Evolutionary conservation across 805 yeast species (phyloP), one percentile per base, ranked within the genome.

Genomic region (Saturnispora silvae): DNA sequence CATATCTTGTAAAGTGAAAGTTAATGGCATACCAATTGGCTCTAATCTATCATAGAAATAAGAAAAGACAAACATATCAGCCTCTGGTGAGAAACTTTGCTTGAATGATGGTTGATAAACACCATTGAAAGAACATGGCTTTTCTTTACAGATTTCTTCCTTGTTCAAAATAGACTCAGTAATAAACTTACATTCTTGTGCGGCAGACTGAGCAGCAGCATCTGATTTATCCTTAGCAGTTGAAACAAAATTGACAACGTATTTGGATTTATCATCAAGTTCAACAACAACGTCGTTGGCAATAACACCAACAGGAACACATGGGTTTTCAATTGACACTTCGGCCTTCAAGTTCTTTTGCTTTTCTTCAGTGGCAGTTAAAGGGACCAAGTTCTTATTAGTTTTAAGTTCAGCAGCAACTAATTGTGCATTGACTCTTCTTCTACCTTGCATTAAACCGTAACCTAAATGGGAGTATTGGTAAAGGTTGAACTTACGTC

Each of bases 51-150:
- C 99, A 63, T 85, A 94, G 64, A 92, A 92, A 68, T 76, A 92
- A 9, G 97, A 89, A 63, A 94, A 86, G 30, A 92, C 76, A 60
- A 67, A 92, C 72, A 92, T 69, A 53, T 92, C 97, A 28, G 77
- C 71, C 23, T 73, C 59, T 38, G 65, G 65, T 37, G 75, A 70
- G 70, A 92, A 92, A 13, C 94, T 77, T 44, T 69, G 73, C 31
- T 75, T 75, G 51, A 92, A 66, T 4, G 94, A 81, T 7, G 99
- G 99, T 65, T 92, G 98, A 60, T 94, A 94, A 35, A 86, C 81
- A 54, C 99, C 98, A 55, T 89, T 85, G 71, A 92, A 92, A 2
- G 96, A 83, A 60, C 99, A 92, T 38, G 98, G 94, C 41, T 75
- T 72, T 23, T 67, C 54, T 2, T 65, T 55, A 67, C 99, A 92